phyloP scores from a whole-genome alignment of 2,329 filamentous ascomycete species.

The Aspergillus sergii region DNA sequence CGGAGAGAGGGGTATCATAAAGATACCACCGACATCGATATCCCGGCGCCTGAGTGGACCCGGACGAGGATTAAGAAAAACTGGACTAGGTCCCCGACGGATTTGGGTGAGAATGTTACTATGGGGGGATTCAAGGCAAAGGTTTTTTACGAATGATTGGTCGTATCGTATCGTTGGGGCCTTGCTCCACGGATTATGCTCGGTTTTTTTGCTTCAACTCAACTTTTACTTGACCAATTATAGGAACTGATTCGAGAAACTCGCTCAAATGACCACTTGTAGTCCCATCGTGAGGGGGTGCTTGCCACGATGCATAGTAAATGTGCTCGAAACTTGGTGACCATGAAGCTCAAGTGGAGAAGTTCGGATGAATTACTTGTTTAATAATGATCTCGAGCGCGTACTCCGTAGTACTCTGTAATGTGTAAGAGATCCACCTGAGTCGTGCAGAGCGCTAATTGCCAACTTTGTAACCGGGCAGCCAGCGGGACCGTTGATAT shows the following conservation, averaged over 20 bases:
- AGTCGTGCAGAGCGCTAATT: neutral
- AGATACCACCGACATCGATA: slow-evolving; percentile 14
- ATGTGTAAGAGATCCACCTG: neutral
- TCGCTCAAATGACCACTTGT: neutral
- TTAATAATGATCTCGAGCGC: neutral
- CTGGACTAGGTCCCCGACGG: slow-evolving; percentile 15
- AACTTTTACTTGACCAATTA: too few species aligned
- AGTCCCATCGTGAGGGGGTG: neutral
- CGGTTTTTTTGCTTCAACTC: neutral
- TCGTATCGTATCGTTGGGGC: neutral
- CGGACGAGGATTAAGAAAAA: slow-evolving; percentile 38
- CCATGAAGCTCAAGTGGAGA: neutral
- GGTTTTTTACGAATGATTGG: slow-evolving; percentile 9
- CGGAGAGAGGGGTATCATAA: slow-evolving; percentile 31
- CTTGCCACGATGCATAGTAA: neutral
- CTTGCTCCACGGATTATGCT: neutral
- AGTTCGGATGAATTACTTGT: neutral
- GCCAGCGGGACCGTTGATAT: neutral
- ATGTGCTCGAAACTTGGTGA: neutral
- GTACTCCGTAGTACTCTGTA: neutral
- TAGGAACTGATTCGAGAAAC: neutral
- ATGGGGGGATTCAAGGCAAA: slow-evolving; percentile 12
- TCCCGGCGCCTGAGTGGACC: slow-evolving; percentile 22
- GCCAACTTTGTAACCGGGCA: neutral
- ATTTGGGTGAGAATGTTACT: slow-evolving; percentile 12